Conservation (phyloP, 73 alveolate genomes). For the Tetrahymena elliotti region DNA sequence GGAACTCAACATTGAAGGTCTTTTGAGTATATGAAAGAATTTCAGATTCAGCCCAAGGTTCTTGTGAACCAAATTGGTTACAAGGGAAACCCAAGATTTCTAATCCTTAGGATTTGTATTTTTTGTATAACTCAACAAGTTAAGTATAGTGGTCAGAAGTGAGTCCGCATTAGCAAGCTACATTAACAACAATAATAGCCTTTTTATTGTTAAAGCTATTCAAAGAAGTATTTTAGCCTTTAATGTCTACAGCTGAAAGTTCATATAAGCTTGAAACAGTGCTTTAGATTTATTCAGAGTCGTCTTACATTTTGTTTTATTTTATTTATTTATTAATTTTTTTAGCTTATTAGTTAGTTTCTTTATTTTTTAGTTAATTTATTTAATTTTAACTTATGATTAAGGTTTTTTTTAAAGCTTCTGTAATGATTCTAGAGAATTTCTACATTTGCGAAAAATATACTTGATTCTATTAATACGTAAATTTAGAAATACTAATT, state of each 20-base stretch:
- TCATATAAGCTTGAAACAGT: neutral
- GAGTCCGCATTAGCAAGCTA: constrained; percentile 11
- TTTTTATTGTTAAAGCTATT: neutral
- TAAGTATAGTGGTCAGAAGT: constrained; percentile 3
- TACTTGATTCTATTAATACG: too few species aligned
- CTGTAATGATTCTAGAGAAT: too few species aligned
- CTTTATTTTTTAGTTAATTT: too few species aligned
- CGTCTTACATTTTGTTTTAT: neutral
- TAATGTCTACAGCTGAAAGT: neutral
- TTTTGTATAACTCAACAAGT: constrained; percentile 11
- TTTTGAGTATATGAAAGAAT: neutral
- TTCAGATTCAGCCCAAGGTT: constrained; percentile 18
- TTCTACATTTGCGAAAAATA: too few species aligned
- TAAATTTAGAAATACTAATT: too few species aligned
- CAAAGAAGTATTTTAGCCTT: neutral
- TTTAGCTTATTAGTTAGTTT: too few species aligned
- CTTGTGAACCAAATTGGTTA: constrained; percentile 10
- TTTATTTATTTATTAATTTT: too few species aligned
- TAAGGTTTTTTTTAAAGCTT: too few species aligned
- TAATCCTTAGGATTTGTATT: constrained; percentile 2
- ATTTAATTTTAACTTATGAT: too few species aligned
- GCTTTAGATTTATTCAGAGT: neutral
- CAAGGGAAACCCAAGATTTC: constrained; percentile 38
- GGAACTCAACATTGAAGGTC: constrained; percentile 10
- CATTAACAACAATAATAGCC: constrained; percentile 19